Evolutionary conservation across 371 early-diverging fungal species (phyloP).

Genomic region (Mortierella sp.): DNA sequence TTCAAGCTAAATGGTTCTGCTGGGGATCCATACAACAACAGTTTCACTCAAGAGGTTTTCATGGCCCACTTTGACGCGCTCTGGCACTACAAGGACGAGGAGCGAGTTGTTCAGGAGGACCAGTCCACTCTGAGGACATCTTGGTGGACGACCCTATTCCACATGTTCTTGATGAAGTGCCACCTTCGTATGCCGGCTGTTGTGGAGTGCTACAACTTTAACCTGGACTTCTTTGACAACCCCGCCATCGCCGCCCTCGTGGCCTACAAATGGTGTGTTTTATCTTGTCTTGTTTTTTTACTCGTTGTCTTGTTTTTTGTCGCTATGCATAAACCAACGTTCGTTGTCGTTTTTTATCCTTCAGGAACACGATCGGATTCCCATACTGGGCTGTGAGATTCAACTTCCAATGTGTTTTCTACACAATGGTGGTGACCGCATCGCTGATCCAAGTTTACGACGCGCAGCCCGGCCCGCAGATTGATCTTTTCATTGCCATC

Average conservation of each 20-base stretch:
- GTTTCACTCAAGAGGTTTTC: slow-evolving; percentile 8
- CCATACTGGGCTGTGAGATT: slow-evolving; percentile 18
- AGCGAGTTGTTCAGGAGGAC: background rate
- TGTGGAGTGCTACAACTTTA: slow-evolving; percentile 22
- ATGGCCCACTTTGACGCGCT: slow-evolving; percentile 24
- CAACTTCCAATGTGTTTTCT: slow-evolving; percentile 25
- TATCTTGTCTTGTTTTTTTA: background rate
- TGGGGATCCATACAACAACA: slow-evolving; percentile 4
- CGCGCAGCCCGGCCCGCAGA: background rate
- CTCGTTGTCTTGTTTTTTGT: background rate
- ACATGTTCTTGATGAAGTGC: background rate
- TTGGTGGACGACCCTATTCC: slow-evolving; percentile 15
- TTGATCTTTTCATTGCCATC: slow-evolving; percentile 18
- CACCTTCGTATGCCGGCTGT: background rate
- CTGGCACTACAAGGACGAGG: slow-evolving; percentile 14
- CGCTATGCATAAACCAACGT: background rate
- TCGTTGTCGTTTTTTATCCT: background rate
- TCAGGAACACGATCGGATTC: slow-evolving; percentile 32
- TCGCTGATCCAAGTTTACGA: slow-evolving; percentile 27
- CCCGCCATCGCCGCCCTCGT: slow-evolving; percentile 33
- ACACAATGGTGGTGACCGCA: slow-evolving; percentile 12
- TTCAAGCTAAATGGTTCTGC: background rate
- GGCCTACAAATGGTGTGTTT: slow-evolving; percentile 31
- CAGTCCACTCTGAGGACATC: background rate
- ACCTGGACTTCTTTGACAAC: slow-evolving; percentile 30